These are phyloP conservation scores for Irpex sp. DNA, from an alignment of 1,284 basidiomycete species.

Conservation along the genomic window DNA sequence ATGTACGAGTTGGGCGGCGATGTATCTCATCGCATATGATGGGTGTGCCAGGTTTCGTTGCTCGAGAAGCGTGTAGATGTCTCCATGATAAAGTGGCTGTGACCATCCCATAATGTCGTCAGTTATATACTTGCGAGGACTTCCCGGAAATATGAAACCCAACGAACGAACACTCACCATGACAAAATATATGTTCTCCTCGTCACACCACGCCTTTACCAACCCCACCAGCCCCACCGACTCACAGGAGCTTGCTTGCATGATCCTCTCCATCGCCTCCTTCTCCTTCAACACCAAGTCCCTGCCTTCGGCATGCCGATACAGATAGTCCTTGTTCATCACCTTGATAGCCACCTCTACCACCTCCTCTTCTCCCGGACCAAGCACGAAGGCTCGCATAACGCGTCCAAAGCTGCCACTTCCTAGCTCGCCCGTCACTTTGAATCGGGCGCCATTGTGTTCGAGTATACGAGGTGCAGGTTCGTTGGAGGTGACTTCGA, in stretches of 20 bases:
- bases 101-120: background rate
- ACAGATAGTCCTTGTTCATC: conserved; percentile 5
- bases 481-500: background rate
- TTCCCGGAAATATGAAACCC: background rate
- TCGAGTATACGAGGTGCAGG: background rate
- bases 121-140: background rate
- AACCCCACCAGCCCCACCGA: background rate
- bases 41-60: background rate
- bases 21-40: background rate
- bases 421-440: background rate
- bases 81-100: background rate
- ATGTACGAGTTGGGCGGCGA: conserved; percentile 1
- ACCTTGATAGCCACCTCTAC: conserved; percentile 5
- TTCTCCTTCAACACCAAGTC: background rate
- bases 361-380: background rate
- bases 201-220: background rate
- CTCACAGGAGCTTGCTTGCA: background rate
- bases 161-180: background rate
- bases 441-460: background rate
- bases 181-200: conserved; percentile 3
- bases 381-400: background rate
- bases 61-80: background rate
- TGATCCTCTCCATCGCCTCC: background rate
- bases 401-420: background rate
- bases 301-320: background rate